Percentiles rank a stretch among this genome's conserved stretches.
Conservation (phyloP, 2,329 filamentous ascomycete genomes). For the Akanthomyces muscarius region DNA sequence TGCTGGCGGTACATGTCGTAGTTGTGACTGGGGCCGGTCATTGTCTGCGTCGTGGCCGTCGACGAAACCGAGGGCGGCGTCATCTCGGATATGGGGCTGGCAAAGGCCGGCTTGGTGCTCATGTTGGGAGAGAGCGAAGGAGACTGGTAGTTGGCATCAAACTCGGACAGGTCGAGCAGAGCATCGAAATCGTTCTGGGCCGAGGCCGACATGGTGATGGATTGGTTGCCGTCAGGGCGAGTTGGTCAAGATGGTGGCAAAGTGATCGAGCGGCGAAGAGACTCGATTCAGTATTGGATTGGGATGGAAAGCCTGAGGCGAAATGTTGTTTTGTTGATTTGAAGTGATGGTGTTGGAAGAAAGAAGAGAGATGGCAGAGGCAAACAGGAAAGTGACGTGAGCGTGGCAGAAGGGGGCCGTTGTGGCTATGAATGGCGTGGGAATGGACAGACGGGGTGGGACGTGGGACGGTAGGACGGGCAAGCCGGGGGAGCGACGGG, state of each 20-base stretch:
- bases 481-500: neutral
- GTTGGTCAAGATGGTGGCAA: neutral
- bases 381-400: constrained; percentile 22
- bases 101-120: constrained; percentile 51
- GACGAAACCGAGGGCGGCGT: constrained; percentile 53
- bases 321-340: constrained; percentile 17
- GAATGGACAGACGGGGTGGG: neutral
- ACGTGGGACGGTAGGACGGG: neutral
- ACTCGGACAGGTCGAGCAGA: constrained; percentile 58
- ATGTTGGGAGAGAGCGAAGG: constrained; percentile 55
- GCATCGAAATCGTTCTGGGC: constrained; percentile 51
- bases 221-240: constrained; percentile 6
- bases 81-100: constrained; percentile 48
- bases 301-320: constrained; percentile 14
- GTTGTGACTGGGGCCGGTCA: constrained; percentile 84
- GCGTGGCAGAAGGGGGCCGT: constrained; percentile 27
- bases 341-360: constrained; percentile 18
- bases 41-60: constrained; percentile 52
- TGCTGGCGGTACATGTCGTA: constrained; percentile 96
- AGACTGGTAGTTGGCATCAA: constrained; percentile 59
- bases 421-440: constrained; percentile 32
- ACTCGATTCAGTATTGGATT: constrained; percentile 6
- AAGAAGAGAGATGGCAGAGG: constrained; percentile 22
- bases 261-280: neutral
- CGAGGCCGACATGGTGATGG: constrained; percentile 35